Percentiles rank a stretch among this genome's conserved stretches.
Evolutionary conservation across 2,329 filamentous ascomycete species (phyloP).

Genomic region (Calonectria ilicicola): DNA sequence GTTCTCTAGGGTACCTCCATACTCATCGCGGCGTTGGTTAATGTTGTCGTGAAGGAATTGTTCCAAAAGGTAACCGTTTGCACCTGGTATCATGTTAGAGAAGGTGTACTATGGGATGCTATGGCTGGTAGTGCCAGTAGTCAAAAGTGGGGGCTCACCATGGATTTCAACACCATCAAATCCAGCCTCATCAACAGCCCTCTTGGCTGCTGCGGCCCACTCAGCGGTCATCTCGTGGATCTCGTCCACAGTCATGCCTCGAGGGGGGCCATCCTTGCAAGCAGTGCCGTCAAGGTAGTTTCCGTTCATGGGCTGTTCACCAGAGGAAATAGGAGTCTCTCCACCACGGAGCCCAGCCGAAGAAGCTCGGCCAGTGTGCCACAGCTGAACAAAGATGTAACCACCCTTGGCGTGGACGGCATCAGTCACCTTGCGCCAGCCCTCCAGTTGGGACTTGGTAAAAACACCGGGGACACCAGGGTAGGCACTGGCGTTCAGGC

Average conservation of each 20-base stretch:
- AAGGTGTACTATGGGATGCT: not conserved
- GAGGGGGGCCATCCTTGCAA: slow-evolving; percentile 58
- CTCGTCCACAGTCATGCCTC: slow-evolving; percentile 72
- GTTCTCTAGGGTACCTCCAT: slow-evolving; percentile 35
- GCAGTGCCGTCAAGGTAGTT: slow-evolving; percentile 55
- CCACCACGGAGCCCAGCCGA: slow-evolving; percentile 41
- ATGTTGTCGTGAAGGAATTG: slow-evolving; percentile 36
- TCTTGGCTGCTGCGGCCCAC: slow-evolving; percentile 65
- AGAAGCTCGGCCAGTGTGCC: slow-evolving; percentile 69
- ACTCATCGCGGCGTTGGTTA: slow-evolving; percentile 34
- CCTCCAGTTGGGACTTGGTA: slow-evolving; percentile 44
- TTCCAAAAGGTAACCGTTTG: slow-evolving; percentile 37
- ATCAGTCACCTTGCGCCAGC: slow-evolving; percentile 42
- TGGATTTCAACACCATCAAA: slow-evolving; percentile 78
- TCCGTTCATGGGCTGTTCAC: slow-evolving; percentile 55
- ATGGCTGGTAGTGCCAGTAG: not conserved
- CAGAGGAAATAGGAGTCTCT: slow-evolving; percentile 37
- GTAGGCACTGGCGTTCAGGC: slow-evolving; percentile 43
- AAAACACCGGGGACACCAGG: slow-evolving; percentile 46
- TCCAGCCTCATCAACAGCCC: slow-evolving; percentile 69
- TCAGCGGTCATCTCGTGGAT: slow-evolving; percentile 72
- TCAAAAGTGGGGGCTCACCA: slow-evolving; percentile 34
- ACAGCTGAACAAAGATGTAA: slow-evolving; percentile 71
- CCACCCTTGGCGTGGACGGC: slow-evolving; percentile 46
- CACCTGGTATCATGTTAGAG: slow-evolving; percentile 12